A percentile compares a stretch with the other conserved stretches of the same genome.
Evolutionary conservation across 1,139 yeast species (phyloP).

Genomic region (Blastobotrys arbuscula): DNA sequence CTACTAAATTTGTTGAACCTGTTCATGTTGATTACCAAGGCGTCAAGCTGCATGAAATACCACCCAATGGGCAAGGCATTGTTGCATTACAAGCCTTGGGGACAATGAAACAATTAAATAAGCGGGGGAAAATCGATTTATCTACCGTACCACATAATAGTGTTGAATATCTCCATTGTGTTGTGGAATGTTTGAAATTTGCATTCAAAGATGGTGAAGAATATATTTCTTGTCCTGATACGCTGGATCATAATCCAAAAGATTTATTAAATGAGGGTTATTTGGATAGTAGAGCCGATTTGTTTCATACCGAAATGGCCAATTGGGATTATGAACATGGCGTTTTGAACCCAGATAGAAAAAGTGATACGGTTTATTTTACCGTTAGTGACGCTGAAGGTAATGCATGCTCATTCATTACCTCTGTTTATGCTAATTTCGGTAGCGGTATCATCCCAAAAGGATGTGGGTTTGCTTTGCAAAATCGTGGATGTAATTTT

Average conservation of each 20-base stretch:
- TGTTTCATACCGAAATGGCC: conserved; percentile 40
- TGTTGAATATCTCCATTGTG: conserved; percentile 59
- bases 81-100: conserved; percentile 70
- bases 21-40: conserved; percentile 42
- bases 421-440: conserved; percentile 65
- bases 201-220: conserved; percentile 76
- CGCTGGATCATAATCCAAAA: conserved; percentile 36
- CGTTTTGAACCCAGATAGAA: conserved; percentile 57
- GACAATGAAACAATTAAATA: conserved; percentile 49
- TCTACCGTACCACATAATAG: conserved; percentile 56
- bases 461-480: conserved; percentile 64
- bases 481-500: conserved; percentile 74
- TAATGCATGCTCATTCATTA: conserved; percentile 77
- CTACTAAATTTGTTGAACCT: conserved; percentile 59
- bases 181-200: conserved; percentile 65
- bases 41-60: conserved; percentile 60
- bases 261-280: conserved; percentile 38
- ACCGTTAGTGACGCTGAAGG: conserved; percentile 67
- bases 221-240: conserved; percentile 52
- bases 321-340: conserved; percentile 45
- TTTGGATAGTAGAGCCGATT: conserved; percentile 46
- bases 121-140: conserved; percentile 43
- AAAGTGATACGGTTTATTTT: conserved; percentile 74
- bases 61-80: conserved; percentile 78
- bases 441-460: conserved; percentile 70